Percentiles rank a stretch among this genome's conserved stretches.
Evolutionary conservation across 768 basidiomycete species (phyloP).

Genomic region (Lanmaoa pseudosensibilis): DNA sequence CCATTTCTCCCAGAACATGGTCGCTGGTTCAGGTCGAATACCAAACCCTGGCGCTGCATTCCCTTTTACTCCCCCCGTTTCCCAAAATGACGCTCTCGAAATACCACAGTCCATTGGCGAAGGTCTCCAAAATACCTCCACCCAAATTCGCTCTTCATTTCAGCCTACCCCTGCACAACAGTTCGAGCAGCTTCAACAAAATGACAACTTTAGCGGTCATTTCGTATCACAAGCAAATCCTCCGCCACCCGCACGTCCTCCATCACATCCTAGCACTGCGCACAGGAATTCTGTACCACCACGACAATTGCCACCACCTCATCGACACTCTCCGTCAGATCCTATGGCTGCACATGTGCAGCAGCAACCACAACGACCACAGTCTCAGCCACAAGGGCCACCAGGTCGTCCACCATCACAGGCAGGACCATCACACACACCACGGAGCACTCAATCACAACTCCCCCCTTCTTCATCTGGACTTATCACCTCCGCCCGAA

Average conservation of each 20-base stretch:
- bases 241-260: slow-evolving; percentile 42
- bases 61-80: slow-evolving; percentile 47
- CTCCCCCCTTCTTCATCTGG: slow-evolving; percentile 34
- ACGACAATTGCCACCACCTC: slow-evolving; percentile 36
- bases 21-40: slow-evolving; percentile 38
- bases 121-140: slow-evolving; percentile 40
- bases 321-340: slow-evolving; percentile 51
- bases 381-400: slow-evolving; percentile 56
- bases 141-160: slow-evolving; percentile 40
- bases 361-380: slow-evolving; percentile 50
- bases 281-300: slow-evolving; percentile 34
- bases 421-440: slow-evolving; percentile 47
- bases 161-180: slow-evolving; percentile 65
- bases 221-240: slow-evolving; percentile 41
- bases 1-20: slow-evolving; percentile 34
- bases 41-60: slow-evolving; percentile 36
- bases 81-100: slow-evolving; percentile 50
- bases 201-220: slow-evolving; percentile 33
- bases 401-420: slow-evolving; percentile 54
- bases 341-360: slow-evolving; percentile 40
- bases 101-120: slow-evolving; percentile 44
- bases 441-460: slow-evolving; percentile 39
- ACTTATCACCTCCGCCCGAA: slow-evolving; percentile 30
- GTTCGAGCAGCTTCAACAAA: slow-evolving; percentile 54
- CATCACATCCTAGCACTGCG: slow-evolving; percentile 40